Evolutionary conservation across 345 rosid species (phyloP).

Genomic region (Salix udensis): DNA sequence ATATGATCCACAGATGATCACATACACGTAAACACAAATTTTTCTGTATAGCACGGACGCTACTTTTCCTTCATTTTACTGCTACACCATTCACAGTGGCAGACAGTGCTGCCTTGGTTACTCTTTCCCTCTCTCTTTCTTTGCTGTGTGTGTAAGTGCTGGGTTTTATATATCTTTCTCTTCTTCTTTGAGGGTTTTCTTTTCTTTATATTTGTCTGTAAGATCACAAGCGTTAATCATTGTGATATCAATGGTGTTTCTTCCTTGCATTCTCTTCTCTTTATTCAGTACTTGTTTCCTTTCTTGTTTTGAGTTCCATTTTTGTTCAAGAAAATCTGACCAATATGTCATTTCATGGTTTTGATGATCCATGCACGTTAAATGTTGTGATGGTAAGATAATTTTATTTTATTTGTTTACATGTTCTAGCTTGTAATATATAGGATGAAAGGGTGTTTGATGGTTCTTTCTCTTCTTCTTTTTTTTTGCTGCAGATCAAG

Average conservation of each 20-base stretch:
- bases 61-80: conserved; percentile 25
- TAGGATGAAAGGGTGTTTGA: background rate
- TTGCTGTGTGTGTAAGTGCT: background rate
- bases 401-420: background rate
- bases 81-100: conserved; percentile 34
- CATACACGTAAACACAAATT: background rate
- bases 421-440: background rate
- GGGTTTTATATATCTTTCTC: conserved; percentile 3
- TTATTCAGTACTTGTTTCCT: background rate
- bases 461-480: background rate
- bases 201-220: conserved; percentile 10
- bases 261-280: background rate
- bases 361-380: background rate
- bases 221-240: background rate
- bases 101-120: background rate
- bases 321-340: background rate
- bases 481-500: conserved; percentile 12
- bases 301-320: background rate
- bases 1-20: too few relatives aligned
- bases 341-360: background rate
- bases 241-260: background rate
- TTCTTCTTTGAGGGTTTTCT: background rate
- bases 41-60: conserved; percentile 5
- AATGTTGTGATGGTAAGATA: background rate
- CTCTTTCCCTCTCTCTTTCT: conserved; percentile 21